These are phyloP conservation scores for Penicillium janthinellum DNA, from an alignment of 2,329 filamentous ascomycete genomes.

Conservation along the genomic window DNA sequence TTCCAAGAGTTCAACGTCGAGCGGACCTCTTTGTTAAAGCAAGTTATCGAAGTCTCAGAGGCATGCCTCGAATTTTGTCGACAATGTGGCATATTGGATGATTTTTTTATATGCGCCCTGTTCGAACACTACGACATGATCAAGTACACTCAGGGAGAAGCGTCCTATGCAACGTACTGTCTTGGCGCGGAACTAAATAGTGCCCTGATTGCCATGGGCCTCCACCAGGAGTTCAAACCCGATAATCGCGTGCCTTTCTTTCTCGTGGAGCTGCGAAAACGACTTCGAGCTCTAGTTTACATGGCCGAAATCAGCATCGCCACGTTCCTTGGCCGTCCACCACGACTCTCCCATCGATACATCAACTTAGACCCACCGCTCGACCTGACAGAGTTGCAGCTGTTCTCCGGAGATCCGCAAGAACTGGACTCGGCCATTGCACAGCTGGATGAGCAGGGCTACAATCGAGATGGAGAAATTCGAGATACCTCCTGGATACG, in stretches of 20 bases:
- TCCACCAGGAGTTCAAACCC: background rate
- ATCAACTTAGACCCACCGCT: constrained; percentile 3
- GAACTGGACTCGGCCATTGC: background rate
- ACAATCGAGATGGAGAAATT: background rate
- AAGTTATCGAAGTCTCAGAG: background rate
- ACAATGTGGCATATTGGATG: background rate
- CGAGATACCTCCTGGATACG: background rate
- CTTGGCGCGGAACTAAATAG: background rate
- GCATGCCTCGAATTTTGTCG: background rate
- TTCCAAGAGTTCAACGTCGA: background rate
- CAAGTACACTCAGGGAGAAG: background rate
- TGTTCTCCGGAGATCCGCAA: background rate
- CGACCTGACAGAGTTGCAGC: background rate
- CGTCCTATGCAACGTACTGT: background rate
- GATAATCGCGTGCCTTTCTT: background rate
- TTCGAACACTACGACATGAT: background rate
- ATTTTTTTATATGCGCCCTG: background rate
- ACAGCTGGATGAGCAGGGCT: background rate
- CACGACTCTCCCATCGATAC: constrained; percentile 5
- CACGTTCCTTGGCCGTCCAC: constrained; percentile 3
- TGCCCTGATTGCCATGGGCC: background rate
- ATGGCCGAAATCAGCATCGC: constrained; percentile 7
- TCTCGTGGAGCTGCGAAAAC: constrained; percentile 1
- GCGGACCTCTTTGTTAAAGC: background rate
- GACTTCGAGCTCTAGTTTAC: constrained; percentile 4